A percentile compares a stretch with the other conserved stretches of the same genome.
phyloP scores from a whole-genome alignment of 768 basidiomycete species.

The Clitopilus passeckerianus region DNA sequence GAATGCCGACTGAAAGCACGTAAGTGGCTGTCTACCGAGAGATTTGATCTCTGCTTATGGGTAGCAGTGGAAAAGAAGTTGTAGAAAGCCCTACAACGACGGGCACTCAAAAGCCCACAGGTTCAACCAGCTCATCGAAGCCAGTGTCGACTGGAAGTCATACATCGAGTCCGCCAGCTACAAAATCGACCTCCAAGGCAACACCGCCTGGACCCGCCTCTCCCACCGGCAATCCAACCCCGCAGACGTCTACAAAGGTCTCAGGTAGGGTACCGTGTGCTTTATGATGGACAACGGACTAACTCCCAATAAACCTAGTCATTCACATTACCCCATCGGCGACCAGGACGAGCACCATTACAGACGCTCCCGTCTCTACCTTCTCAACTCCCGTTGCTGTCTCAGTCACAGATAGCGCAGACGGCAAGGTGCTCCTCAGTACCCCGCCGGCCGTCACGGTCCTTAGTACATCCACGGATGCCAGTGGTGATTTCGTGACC shows the following conservation, averaged over 20 bases:
- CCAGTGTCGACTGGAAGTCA: background rate
- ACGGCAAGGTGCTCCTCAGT: constrained; percentile 32
- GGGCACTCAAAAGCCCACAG: background rate
- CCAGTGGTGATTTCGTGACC: constrained; percentile 40
- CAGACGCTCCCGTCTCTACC: constrained; percentile 35
- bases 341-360: constrained; percentile 31
- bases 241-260: background rate
- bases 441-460: constrained; percentile 44
- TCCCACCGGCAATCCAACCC: background rate
- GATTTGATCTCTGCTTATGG: background rate
- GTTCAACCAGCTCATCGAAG: background rate
- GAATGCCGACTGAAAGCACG: background rate
- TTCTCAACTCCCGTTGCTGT: constrained; percentile 37
- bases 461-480: constrained; percentile 36
- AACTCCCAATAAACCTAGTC: background rate
- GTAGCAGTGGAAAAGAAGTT: background rate
- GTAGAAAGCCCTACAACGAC: background rate
- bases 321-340: background rate
- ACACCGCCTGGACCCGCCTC: background rate
- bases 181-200: background rate
- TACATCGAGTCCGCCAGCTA: background rate
- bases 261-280: background rate
- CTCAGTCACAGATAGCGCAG: constrained; percentile 29
- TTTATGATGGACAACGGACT: background rate
- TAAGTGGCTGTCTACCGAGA: background rate